Conservation (phyloP, 2,329 filamentous ascomycete genomes). For the Scolecobasidium constrictum region DNA sequence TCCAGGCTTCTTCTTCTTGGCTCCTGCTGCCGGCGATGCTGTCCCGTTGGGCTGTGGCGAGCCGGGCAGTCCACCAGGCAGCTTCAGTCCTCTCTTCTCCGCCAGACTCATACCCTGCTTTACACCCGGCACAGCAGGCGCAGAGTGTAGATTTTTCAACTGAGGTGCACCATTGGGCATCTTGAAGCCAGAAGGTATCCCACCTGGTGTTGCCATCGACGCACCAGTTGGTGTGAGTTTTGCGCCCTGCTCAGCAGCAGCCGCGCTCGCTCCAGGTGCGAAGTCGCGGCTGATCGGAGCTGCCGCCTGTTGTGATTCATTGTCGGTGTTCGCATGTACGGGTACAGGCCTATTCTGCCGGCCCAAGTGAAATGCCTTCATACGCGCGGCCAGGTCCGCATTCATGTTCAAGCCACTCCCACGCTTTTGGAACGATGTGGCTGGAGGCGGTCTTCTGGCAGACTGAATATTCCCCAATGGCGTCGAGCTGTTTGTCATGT, state of each 20-base stretch:
- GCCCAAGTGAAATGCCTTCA: constrained; percentile 59
- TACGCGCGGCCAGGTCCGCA: constrained; percentile 53
- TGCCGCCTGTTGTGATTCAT: neutral
- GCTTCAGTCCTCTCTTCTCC: constrained; percentile 54
- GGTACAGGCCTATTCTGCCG: constrained; percentile 30
- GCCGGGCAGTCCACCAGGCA: constrained; percentile 43
- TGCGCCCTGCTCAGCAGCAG: neutral
- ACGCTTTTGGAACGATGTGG: constrained; percentile 30
- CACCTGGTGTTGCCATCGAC: constrained; percentile 8
- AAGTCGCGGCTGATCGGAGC: neutral
- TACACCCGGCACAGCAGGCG: constrained; percentile 34
- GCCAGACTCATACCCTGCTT: constrained; percentile 50
- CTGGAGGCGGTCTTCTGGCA: constrained; percentile 43
- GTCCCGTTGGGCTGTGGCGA: constrained; percentile 24
- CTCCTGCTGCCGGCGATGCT: constrained; percentile 18
- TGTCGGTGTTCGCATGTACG: neutral
- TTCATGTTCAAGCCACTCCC: constrained; percentile 39
- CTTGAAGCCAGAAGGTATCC: constrained; percentile 27
- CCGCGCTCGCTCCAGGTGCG: neutral
- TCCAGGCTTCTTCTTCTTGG: constrained; percentile 29
- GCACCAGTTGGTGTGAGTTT: constrained; percentile 1
- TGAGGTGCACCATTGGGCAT: constrained; percentile 25
- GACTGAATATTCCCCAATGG: constrained; percentile 67
- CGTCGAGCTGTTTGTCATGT: constrained; percentile 76
- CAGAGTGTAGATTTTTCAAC: constrained; percentile 33